A percentile compares a stretch with the other conserved stretches of the same genome.
phyloP scores from a whole-genome alignment of 1,284 basidiomycete genomes.

The Golubevia sp. region DNA sequence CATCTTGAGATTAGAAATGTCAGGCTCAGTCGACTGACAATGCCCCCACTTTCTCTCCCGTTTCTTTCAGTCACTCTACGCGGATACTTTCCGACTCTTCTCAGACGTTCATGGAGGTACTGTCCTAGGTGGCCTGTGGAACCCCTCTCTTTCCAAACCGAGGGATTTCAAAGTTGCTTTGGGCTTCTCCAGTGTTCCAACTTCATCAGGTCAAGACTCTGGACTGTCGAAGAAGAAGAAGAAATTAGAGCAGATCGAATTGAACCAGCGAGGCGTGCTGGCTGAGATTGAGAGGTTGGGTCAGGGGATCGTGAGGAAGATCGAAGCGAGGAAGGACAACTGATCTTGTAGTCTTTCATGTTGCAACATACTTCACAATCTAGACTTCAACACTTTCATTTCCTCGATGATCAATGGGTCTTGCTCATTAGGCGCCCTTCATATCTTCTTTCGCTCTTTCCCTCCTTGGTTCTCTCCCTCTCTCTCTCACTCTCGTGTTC shows the following conservation, averaged over 20 bases:
- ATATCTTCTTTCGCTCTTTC: no score
- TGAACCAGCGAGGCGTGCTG: slow-evolving; percentile 75
- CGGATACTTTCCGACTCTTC: slow-evolving; percentile 81
- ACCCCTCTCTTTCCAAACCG: slow-evolving; percentile 67
- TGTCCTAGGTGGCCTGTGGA: slow-evolving; percentile 83
- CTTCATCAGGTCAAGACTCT: slow-evolving; percentile 5
- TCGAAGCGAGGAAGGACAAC: slow-evolving; percentile 24
- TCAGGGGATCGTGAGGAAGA: slow-evolving; percentile 68
- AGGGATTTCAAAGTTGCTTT: slow-evolving; percentile 79
- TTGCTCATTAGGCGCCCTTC: no score
- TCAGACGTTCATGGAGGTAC: slow-evolving; percentile 81
- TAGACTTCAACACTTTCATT: no score
- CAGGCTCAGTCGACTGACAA: no score
- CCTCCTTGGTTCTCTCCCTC: no score
- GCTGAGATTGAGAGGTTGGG: slow-evolving; percentile 81
- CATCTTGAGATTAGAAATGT: neutral
- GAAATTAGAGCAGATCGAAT: slow-evolving; percentile 68
- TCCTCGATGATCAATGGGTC: no score
- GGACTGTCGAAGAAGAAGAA: slow-evolving; percentile 5
- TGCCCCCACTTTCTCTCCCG: neutral
- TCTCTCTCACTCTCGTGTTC: no score
- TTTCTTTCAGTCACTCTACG: slow-evolving; percentile 71
- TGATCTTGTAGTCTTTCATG: no score
- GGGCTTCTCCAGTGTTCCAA: slow-evolving; percentile 74
- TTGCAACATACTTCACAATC: no score